A percentile compares a stretch with the other conserved stretches of the same genome.
Conservation (phyloP, 352 stramenopile species). For the Pythium biforme region DNA sequence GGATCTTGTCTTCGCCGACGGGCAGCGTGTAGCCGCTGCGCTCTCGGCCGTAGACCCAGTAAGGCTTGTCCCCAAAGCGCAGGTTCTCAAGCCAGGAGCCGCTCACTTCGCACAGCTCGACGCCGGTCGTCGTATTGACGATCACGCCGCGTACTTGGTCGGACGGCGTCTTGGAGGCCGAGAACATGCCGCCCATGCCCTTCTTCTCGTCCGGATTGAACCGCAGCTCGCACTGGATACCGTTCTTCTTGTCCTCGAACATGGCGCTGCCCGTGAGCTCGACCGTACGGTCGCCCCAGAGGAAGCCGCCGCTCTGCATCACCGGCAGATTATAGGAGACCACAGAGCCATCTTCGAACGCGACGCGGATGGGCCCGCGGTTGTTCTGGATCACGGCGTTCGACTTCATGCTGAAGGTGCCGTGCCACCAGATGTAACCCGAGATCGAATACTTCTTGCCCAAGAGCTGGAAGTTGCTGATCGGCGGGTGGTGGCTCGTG, state of each 20-base stretch:
- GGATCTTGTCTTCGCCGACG: constrained; percentile 53
- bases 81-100: constrained; percentile 83
- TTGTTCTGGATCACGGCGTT: constrained; percentile 82
- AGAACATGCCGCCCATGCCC: constrained; percentile 84
- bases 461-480: constrained; percentile 82
- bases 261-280: constrained; percentile 68
- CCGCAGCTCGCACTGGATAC: constrained; percentile 66
- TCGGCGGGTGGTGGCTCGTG: constrained; percentile 83
- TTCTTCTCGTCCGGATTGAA: constrained; percentile 87
- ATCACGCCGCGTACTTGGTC: constrained; percentile 73
- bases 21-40: constrained; percentile 63
- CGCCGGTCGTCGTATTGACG: constrained; percentile 54
- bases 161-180: constrained; percentile 69
- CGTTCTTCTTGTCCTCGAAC: constrained; percentile 81
- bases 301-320: constrained; percentile 68
- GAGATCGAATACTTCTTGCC: constrained; percentile 72
- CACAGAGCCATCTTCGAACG: constrained; percentile 61
- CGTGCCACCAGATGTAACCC: constrained; percentile 73
- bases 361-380: constrained; percentile 69
- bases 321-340: constrained; percentile 75
- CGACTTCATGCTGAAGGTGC: constrained; percentile 82
- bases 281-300: constrained; percentile 83
- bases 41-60: constrained; percentile 68
- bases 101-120: constrained; percentile 67
- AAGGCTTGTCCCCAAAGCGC: constrained; percentile 59